phyloP scores from a whole-genome alignment of 164 flowering plant species.

The Annona squamosa region DNA sequence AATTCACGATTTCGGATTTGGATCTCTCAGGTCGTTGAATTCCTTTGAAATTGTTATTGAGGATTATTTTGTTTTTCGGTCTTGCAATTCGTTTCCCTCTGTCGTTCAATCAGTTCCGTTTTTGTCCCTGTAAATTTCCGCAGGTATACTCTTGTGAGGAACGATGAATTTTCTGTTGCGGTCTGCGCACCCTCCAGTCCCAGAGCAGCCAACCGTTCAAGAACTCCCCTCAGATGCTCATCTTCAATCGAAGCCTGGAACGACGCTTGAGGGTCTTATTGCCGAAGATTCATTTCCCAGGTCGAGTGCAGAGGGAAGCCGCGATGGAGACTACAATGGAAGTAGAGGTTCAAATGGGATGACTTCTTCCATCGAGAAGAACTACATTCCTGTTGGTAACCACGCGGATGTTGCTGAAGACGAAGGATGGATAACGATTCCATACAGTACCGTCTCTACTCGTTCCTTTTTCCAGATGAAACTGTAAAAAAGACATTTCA shows the following conservation, averaged over 20 bases:
- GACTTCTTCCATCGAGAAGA: constrained; percentile 25
- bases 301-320: constrained; percentile 23
- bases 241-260: constrained; percentile 21
- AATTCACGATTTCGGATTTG: no score
- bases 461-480: constrained; percentile 1
- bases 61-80: no score
- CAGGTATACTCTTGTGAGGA: constrained; percentile 22
- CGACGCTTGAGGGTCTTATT: constrained; percentile 70
- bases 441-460: constrained; percentile 44
- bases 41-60: no score
- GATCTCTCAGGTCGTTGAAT: no score
- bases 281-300: constrained; percentile 55
- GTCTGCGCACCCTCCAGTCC: constrained; percentile 31
- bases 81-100: no score
- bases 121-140: constrained; percentile 6
- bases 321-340: constrained; percentile 24
- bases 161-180: constrained; percentile 77
- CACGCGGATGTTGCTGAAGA: constrained; percentile 65
- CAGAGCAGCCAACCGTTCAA: constrained; percentile 28
- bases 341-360: constrained; percentile 24
- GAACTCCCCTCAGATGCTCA: constrained; percentile 22
- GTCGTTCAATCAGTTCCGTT: no score
- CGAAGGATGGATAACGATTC: constrained; percentile 86
- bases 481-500: no score
- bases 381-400: constrained; percentile 25